phyloP scores from a whole-genome alignment of 2,329 filamentous ascomycete genomes.

The Samsoniella hepiali region DNA sequence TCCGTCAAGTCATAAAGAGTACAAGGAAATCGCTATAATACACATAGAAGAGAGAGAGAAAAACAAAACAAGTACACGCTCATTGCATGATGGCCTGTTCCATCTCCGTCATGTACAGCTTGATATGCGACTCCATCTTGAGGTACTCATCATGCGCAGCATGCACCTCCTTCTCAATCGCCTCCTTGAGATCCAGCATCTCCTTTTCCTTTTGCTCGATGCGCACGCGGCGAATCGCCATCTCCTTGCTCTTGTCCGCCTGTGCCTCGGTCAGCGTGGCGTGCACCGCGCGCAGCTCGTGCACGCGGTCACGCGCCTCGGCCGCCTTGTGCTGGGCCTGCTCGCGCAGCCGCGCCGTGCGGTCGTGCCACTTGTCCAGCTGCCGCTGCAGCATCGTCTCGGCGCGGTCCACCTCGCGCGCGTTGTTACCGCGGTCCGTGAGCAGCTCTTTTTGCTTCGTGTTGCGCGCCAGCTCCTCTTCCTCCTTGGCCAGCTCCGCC shows the following conservation, averaged over 20 bases:
- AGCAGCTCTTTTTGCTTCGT: conserved; percentile 81
- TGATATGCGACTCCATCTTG: conserved; percentile 96
- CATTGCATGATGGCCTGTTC: conserved; percentile 68
- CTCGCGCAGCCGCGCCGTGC: conserved; percentile 78
- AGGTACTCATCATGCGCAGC: conserved; percentile 89
- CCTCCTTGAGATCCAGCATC: conserved; percentile 98
- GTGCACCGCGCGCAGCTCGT: conserved; percentile 78
- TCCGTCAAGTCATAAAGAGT: neutral
- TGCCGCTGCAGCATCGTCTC: conserved; percentile 82
- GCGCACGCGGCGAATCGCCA: conserved; percentile 85
- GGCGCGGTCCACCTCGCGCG: conserved; percentile 85
- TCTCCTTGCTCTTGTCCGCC: conserved; percentile 81
- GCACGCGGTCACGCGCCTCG: conserved; percentile 83
- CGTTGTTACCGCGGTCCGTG: conserved; percentile 82
- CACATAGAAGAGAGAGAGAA: neutral
- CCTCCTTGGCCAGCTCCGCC: conserved; percentile 81
- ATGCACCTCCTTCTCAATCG: conserved; percentile 92
- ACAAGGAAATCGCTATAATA: conserved; percentile 2
- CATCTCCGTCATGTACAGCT: conserved; percentile 98
- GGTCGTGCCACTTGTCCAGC: conserved; percentile 78
- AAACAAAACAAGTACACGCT: neutral
- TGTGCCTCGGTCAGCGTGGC: conserved; percentile 79
- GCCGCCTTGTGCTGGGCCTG: conserved; percentile 78
- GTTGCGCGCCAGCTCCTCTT: conserved; percentile 81
- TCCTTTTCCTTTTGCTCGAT: conserved; percentile 99